These are phyloP conservation scores for Jaminaea rosea DNA, from an alignment of 1,284 basidiomycete genomes.

Conservation along the genomic window DNA sequence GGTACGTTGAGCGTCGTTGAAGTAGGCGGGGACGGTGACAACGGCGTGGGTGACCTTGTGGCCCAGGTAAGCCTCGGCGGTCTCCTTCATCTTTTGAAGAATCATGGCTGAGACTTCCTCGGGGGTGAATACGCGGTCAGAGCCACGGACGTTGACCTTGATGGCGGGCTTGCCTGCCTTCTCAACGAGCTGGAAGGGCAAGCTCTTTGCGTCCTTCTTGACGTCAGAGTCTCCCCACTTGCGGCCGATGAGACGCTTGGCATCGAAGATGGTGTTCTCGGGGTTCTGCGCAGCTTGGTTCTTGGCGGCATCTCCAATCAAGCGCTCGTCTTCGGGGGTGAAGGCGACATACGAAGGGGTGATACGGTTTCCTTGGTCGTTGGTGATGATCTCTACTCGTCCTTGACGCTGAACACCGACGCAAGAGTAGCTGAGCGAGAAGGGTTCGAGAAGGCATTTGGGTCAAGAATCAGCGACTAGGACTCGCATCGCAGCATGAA, in stretches of 20 bases:
- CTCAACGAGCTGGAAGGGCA: slow-evolving; percentile 51
- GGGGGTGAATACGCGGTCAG: slow-evolving; percentile 51
- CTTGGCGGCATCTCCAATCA: slow-evolving; percentile 59
- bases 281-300: slow-evolving; percentile 66
- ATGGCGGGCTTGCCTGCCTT: slow-evolving; percentile 47
- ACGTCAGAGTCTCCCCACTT: slow-evolving; percentile 53
- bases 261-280: slow-evolving; percentile 90
- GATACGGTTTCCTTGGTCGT: slow-evolving; percentile 51
- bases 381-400: slow-evolving; percentile 47
- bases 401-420: slow-evolving; percentile 71
- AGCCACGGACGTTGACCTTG: slow-evolving; percentile 38
- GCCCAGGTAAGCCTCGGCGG: slow-evolving; percentile 93
- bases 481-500: too few species aligned
- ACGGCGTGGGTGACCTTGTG: slow-evolving; percentile 91
- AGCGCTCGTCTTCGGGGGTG: slow-evolving; percentile 57
- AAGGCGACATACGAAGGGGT: slow-evolving; percentile 48
- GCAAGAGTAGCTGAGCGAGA: slow-evolving; percentile 24
- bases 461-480: not conserved
- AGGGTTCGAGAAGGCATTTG: not conserved
- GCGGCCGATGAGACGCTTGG: slow-evolving; percentile 80
- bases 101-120: slow-evolving; percentile 93
- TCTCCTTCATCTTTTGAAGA: slow-evolving; percentile 97
- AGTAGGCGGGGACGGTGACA: slow-evolving; percentile 87
- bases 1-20: slow-evolving; percentile 95
- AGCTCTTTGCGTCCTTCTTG: slow-evolving; percentile 48